Percentiles rank a stretch among this genome's conserved stretches.
These are phyloP conservation scores for Tetrapyrgos nigripes DNA, from an alignment of 1,284 basidiomycete genomes.

Conservation along the genomic window DNA sequence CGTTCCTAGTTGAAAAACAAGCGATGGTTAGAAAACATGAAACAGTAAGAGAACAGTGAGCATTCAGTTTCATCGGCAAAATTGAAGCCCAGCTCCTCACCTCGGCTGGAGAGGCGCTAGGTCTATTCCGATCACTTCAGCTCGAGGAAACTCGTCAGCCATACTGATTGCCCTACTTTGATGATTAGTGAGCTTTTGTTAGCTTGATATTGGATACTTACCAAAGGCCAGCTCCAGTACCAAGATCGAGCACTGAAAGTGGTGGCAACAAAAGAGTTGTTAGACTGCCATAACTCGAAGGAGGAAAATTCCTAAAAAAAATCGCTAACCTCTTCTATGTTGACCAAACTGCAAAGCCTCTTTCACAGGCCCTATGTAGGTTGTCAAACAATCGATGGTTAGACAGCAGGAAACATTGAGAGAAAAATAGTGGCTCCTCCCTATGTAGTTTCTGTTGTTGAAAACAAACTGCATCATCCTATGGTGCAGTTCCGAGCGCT, in stretches of 20 bases:
- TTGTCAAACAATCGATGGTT: not conserved
- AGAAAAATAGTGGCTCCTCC: no score
- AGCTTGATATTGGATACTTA: no score
- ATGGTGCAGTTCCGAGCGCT: conserved; percentile 70
- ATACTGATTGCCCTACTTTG: conserved; percentile 72
- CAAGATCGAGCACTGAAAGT: conserved; percentile 62
- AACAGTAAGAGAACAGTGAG: not conserved
- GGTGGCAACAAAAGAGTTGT: not conserved
- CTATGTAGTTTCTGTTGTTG: conserved; percentile 64
- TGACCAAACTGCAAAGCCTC: conserved; percentile 57
- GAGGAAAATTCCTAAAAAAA: not conserved
- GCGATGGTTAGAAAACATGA: conserved; percentile 9
- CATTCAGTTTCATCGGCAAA: not conserved
- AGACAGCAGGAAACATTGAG: conserved; percentile 40
- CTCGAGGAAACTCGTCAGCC: conserved; percentile 71
- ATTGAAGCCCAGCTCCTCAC: conserved; percentile 45
- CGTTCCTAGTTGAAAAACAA: conserved; percentile 47
- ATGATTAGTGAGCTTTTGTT: no score
- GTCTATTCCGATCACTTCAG: conserved; percentile 71
- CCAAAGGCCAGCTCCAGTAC: conserved; percentile 71
- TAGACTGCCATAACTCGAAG: not conserved
- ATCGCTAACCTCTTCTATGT: conserved; percentile 43
- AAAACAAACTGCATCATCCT: conserved; percentile 70
- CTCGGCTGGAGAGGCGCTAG: conserved; percentile 72
- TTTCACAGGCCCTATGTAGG: conserved; percentile 53